Conservation (phyloP, 345 rosid genomes). For the Eucalyptus cladocalyx region DNA sequence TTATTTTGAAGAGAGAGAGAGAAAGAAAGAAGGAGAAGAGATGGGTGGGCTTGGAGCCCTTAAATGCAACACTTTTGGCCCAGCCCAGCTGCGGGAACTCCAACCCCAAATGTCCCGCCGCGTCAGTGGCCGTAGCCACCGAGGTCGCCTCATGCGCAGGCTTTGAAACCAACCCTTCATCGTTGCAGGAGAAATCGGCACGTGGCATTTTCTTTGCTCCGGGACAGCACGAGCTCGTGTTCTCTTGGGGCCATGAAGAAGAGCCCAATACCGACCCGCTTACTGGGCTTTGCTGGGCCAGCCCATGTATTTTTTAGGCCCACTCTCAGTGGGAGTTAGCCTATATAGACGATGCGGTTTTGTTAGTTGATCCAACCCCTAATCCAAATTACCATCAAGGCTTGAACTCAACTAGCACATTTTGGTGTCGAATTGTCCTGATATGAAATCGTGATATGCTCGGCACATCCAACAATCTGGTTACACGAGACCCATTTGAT, state of each 20-base stretch:
- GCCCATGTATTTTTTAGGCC: background rate
- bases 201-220: background rate
- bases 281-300: background rate
- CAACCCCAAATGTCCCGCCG: background rate
- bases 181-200: background rate
- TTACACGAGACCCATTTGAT: background rate
- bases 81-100: too few species aligned
- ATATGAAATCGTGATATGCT: too few species aligned
- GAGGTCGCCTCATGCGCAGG: background rate
- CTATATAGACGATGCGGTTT: background rate
- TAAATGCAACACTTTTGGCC: too few species aligned
- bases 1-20: background rate
- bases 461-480: background rate
- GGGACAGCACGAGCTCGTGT: background rate
- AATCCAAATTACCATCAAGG: background rate
- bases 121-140: background rate
- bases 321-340: background rate
- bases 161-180: background rate
- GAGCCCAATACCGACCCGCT: background rate
- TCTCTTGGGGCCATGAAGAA: background rate
- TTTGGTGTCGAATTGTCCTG: background rate
- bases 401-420: background rate
- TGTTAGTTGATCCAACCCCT: background rate
- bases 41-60: background rate
- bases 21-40: background rate